Base-by-base conservation (phyloP, 2,329 filamentous ascomycete species). In the Trichoderma guizhouense region DNA sequence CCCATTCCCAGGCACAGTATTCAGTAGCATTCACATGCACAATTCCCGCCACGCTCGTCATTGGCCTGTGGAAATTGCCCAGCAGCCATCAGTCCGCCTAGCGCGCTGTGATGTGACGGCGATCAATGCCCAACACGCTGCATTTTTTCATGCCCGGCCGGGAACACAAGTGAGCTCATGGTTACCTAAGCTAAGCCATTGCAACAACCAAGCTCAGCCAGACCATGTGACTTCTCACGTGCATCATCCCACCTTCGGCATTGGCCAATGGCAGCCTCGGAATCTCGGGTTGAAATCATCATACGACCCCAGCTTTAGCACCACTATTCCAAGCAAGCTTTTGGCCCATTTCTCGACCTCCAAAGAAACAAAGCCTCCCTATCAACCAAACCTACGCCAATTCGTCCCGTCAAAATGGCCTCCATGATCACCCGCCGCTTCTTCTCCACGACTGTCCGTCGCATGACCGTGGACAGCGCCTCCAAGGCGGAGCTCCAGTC, bases 401-500 rank as follows among this genome's bases (percentile, higher is more conserved):
- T 61, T 67, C 72, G 64, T 72, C 76, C 76, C 76, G 75, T 75
- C 80, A 82, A 78, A 80, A 90, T 90, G 87, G 85, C 87, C 73
- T 88, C 88, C 77, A 80, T 86, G 77, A 81, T 88, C 78, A 83
- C 88, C 76, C 87, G 87, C 77, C 84, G 88, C 75, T 83, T 87
- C 73, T 86, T 90, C 78, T 83, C 85, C 77, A 88, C 87, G 78
- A 83, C 85, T 71, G 79, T 81, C 74, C 87, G 87, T 77, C 87
- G 87, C 73, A 77, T 89, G 75, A 79, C 83, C 76, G 80, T 43
- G 39, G 39, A 84, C 72, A 77, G 82, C 65, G 79, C 80, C 7
- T 43, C 39, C 76, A 82, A 86, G 79, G 76, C 82, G 74, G 81
- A 82, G 78, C 86, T 89, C 75, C 86, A 88, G 83, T 82, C 85